Evolutionary conservation across 164 flowering plant species (phyloP).

Genomic region (Piper betle): DNA sequence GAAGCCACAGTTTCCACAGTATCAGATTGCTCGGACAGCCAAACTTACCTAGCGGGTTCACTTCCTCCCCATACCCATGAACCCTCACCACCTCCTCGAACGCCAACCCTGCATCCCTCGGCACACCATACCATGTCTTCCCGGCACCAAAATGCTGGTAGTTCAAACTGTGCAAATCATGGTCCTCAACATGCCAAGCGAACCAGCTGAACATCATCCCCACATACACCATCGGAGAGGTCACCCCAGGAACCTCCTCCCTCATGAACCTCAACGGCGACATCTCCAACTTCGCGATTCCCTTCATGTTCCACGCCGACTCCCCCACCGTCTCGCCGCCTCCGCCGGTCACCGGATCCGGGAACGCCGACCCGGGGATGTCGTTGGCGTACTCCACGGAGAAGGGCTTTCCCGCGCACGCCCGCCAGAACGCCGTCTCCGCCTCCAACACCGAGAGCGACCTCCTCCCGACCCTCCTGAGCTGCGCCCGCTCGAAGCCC

Average conservation of each 20-base stretch:
- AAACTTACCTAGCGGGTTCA: slow-evolving; percentile 87
- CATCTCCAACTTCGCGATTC: slow-evolving; percentile 64
- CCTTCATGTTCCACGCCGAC: slow-evolving; percentile 93
- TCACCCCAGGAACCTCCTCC: slow-evolving; percentile 99
- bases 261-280: slow-evolving; percentile 91
- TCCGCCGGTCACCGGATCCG: slow-evolving; percentile 4
- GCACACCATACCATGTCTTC: slow-evolving; percentile 99
- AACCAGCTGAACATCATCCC: slow-evolving; percentile 99
- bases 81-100: slow-evolving; percentile 88
- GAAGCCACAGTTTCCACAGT: not conserved
- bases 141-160: slow-evolving; percentile 88
- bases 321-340: slow-evolving; percentile 52
- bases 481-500: slow-evolving; percentile 48
- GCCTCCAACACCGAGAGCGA: slow-evolving; percentile 42
- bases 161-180: slow-evolving; percentile 96
- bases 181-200: slow-evolving; percentile 99
- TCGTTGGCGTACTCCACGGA: slow-evolving; percentile 97
- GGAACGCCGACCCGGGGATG: slow-evolving; percentile 95
- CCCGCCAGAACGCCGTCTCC: slow-evolving; percentile 88
- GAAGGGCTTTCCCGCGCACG: slow-evolving; percentile 77
- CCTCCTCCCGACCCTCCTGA: slow-evolving; percentile 38
- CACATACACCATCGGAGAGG: slow-evolving; percentile 95
- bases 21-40: not conserved
- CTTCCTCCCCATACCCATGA: slow-evolving; percentile 87
- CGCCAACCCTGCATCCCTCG: slow-evolving; percentile 74